Base-by-base conservation (phyloP, 2,329 filamentous ascomycete genomes). In the Nemania sp. region DNA sequence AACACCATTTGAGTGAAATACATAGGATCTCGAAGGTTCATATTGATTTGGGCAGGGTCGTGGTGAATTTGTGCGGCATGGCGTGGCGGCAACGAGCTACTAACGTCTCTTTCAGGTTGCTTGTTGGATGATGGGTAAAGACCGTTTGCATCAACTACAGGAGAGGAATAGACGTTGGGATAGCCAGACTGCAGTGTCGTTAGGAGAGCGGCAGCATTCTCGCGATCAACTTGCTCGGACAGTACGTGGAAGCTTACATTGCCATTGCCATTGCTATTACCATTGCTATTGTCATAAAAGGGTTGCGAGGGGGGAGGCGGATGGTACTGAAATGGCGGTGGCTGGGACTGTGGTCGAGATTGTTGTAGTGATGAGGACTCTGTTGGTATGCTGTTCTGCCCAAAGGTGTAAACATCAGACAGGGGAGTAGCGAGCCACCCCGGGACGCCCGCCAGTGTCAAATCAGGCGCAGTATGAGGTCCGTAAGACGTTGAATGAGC, bases 401-500 rank as follows among this genome's bases (percentile, higher is more conserved):
- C 60, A 59, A 71, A 72, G 2, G 63, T 54, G 47, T 72, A 71
- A n/a, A 73, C 59, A 46, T 74, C 69, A 17, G 61, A 65, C 43
- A 71, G 70, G 15, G 68, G 55, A 5, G 62, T 49, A 39, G 70
- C 60, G 13, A 69, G 56, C 32, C 76, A 60, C 15, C 67, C 67
- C 13, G 72, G 65, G 15, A 72, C 64, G 3, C 71, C 63, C 11
- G 71, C 65, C 17, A 63, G 57, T 15, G 74, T 68, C 39, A 57
- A 20, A 6, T 72, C 65, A 39, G 72, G 69, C 29, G 69, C 67
- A 13, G 78, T 75, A 37, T 84, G 82, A 51, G 84, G 81, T 17
- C 86, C 86, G 64, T 84, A 83, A 2, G 86, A 88, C 18, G 87
- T 88, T 1, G 83, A 79, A 12, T 87, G 85, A 52, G 87, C 87